Evolutionary conservation across 129 eudicot genomes (phyloP).

Genomic region (Lactuca saligna): DNA sequence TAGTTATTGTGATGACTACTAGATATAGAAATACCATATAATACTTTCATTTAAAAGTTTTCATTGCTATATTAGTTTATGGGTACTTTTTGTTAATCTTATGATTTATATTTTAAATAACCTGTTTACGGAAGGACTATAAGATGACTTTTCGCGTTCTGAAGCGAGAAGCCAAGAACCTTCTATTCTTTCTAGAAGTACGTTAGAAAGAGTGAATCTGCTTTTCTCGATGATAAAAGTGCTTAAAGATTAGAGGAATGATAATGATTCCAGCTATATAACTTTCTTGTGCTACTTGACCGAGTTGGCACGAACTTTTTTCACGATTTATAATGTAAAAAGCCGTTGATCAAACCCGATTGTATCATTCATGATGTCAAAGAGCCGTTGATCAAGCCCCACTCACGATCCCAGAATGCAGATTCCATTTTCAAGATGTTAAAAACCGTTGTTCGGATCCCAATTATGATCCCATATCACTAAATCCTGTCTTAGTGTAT

Average conservation of each 20-base stretch:
- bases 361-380: conserved; percentile 25
- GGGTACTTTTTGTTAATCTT: background rate
- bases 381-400: conserved; percentile 23
- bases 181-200: background rate
- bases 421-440: conserved; percentile 9
- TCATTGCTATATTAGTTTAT: background rate
- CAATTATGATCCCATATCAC: background rate
- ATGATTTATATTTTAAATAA: no score
- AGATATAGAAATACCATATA: background rate
- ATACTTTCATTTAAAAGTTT: background rate
- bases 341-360: conserved; percentile 24
- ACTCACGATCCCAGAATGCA: conserved; percentile 9
- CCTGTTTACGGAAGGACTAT: no score
- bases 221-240: conserved; percentile 9
- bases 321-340: conserved; percentile 25
- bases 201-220: background rate
- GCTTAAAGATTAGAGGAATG: conserved; percentile 13
- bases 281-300: conserved; percentile 16
- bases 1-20: background rate
- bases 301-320: conserved; percentile 5
- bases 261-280: conserved; percentile 21
- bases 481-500: background rate
- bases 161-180: background rate
- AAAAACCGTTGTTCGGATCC: conserved; percentile 20
- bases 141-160: no score